Conservation (phyloP, 805 yeast species). For the Isabelozyma rhagii region DNA sequence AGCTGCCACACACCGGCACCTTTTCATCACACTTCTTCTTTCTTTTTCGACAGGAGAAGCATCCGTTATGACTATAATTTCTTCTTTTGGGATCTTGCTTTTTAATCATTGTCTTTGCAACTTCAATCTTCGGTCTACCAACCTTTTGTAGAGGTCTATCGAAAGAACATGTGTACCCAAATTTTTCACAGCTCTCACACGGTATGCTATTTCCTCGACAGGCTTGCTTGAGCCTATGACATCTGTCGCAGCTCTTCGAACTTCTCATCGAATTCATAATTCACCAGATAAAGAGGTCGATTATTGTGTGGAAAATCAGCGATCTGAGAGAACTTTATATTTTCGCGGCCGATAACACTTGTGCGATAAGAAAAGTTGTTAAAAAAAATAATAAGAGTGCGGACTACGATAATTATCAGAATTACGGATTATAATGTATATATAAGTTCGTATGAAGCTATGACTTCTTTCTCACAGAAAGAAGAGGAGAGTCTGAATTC, state of each 20-base stretch:
- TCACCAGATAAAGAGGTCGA: neutral
- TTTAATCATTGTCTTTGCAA: neutral
- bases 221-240: constrained; percentile 20
- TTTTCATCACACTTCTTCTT: constrained; percentile 22
- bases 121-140: constrained; percentile 15
- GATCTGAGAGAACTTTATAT: neutral
- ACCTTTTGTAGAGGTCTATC: constrained; percentile 12
- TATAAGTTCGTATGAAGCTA: neutral
- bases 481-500: constrained; percentile 13
- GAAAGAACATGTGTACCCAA: constrained; percentile 7
- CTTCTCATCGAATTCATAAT: neutral
- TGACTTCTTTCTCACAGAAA: constrained; percentile 9
- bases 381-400: neutral
- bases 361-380: neutral
- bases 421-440: neutral
- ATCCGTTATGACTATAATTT: constrained; percentile 15
- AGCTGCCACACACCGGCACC: constrained; percentile 17
- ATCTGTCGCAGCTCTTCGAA: constrained; percentile 21
- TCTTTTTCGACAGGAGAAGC: constrained; percentile 15
- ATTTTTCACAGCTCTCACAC: constrained; percentile 14
- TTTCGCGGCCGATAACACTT: neutral
- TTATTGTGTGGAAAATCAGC: neutral
- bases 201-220: constrained; percentile 15
- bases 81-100: neutral
- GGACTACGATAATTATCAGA: neutral